phyloP scores from a whole-genome alignment of 2,329 filamentous ascomycete genomes.

The Fusarium austroafricanum region DNA sequence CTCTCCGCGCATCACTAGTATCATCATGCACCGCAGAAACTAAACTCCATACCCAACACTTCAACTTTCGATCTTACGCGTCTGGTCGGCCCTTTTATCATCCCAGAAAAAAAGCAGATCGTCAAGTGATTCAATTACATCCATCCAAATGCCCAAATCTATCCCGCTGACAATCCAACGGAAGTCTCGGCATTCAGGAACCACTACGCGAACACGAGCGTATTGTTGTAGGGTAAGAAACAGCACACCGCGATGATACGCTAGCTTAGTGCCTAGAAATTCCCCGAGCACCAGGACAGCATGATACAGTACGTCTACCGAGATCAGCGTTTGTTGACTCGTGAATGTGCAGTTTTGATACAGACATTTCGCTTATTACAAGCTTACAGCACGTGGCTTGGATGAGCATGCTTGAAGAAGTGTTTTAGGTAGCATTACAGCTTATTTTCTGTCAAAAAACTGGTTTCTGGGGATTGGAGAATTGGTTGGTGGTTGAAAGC shows the following conservation, averaged over 20 bases:
- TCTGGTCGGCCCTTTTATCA: conserved; percentile 12
- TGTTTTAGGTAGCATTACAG: background rate
- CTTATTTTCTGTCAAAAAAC: conserved; percentile 9
- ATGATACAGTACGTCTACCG: background rate
- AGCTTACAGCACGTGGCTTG: background rate
- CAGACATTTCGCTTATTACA: background rate
- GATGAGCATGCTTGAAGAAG: no score
- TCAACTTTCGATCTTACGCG: background rate
- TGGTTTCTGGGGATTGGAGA: background rate
- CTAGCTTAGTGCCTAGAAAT: conserved; percentile 1
- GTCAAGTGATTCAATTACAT: background rate
- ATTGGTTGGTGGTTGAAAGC: background rate
- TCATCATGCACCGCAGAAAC: background rate
- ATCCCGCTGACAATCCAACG: background rate
- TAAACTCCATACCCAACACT: background rate
- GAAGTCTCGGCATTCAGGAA: conserved; percentile 14
- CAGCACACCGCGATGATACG: background rate
- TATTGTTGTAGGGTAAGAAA: background rate
- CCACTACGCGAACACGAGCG: conserved; percentile 1
- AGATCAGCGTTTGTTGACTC: background rate
- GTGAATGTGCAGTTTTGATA: background rate
- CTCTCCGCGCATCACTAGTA: rapidly evolving
- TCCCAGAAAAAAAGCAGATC: background rate
- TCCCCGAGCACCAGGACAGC: conserved; percentile 2
- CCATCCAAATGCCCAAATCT: background rate